These are phyloP conservation scores for Chondrostereum purpureum DNA, from an alignment of 1,284 basidiomycete species.

Conservation along the genomic window DNA sequence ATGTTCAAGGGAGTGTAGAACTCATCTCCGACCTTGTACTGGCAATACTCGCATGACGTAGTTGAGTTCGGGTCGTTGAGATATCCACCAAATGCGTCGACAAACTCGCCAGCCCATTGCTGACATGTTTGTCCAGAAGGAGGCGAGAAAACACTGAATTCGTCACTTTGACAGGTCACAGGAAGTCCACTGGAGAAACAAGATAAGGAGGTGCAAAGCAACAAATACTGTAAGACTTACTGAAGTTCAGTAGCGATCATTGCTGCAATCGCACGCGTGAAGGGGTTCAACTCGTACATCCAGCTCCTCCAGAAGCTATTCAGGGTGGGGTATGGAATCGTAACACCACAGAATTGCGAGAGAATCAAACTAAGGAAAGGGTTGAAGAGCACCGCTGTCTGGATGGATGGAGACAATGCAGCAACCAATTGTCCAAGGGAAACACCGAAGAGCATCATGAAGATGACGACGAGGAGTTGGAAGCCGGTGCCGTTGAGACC, in stretches of 20 bases:
- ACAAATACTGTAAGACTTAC: conserved; percentile 27
- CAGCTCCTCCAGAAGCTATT: conserved; percentile 71
- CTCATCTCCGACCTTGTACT: conserved; percentile 63
- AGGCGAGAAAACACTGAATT: conserved; percentile 66
- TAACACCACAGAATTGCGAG: conserved; percentile 75
- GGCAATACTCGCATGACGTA: conserved; percentile 65
- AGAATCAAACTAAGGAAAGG: conserved; percentile 71
- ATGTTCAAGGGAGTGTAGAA: conserved; percentile 71
- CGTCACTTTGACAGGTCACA: conserved; percentile 61
- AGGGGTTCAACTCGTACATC: conserved; percentile 67
- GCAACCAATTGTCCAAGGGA: conserved; percentile 73
- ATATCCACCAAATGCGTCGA: conserved; percentile 66
- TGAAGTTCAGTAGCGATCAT: conserved; percentile 80
- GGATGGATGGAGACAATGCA: conserved; percentile 68
- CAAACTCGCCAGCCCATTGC: conserved; percentile 67
- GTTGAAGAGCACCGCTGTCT: conserved; percentile 77
- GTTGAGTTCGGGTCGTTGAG: conserved; percentile 67
- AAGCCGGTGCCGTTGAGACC: conserved; percentile 68
- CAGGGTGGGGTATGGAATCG: conserved; percentile 67
- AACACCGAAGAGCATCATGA: conserved; percentile 76
- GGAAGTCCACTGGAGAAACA: conserved; percentile 43
- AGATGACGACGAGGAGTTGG: conserved; percentile 64
- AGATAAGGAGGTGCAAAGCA: conserved; percentile 10
- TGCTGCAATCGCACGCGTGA: conserved; percentile 67
- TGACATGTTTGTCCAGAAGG: conserved; percentile 72